Evolutionary conservation across 768 basidiomycete species (phyloP).

Genomic region (Lyophyllum decastes): DNA sequence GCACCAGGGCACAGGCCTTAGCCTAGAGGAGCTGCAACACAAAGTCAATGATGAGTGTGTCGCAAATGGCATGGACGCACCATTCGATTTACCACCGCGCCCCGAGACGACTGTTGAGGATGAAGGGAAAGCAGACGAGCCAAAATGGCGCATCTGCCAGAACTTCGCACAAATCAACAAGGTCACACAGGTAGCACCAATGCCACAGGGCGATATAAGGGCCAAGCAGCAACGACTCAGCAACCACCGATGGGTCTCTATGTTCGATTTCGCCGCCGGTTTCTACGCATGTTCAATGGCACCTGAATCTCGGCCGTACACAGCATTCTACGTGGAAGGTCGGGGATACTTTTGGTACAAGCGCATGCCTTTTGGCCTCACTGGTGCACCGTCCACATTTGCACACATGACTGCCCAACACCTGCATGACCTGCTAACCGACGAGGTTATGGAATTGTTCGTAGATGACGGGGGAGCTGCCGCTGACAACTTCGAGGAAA

Average conservation of each 20-base stretch:
- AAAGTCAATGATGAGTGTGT: constrained; percentile 34
- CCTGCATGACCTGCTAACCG: constrained; percentile 26
- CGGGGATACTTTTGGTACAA: constrained; percentile 25
- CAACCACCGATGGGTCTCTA: constrained; percentile 34
- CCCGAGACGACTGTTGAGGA: neutral
- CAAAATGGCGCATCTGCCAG: constrained; percentile 31
- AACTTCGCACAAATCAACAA: constrained; percentile 37
- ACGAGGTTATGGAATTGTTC: constrained; percentile 30
- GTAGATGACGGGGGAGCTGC: constrained; percentile 39
- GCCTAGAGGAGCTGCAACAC: constrained; percentile 33
- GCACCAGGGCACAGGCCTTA: constrained; percentile 27
- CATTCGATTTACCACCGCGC: constrained; percentile 23
- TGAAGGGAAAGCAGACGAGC: neutral
- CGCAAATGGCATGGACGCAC: constrained; percentile 19
- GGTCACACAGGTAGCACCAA: constrained; percentile 25
- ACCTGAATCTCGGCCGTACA: constrained; percentile 23
- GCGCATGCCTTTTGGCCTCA: constrained; percentile 41
- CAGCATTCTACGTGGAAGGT: constrained; percentile 31
- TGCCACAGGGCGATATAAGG: constrained; percentile 38
- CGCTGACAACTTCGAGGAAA: constrained; percentile 30
- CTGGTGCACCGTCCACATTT: constrained; percentile 38
- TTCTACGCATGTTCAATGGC: constrained; percentile 29
- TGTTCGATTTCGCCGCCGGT: constrained; percentile 40
- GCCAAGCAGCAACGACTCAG: constrained; percentile 36
- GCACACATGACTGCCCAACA: constrained; percentile 24